Percentiles rank a stretch among this genome's conserved stretches.
Evolutionary conservation across 2,329 filamentous ascomycete species (phyloP).

Genomic region (Sarocladiaceae sp.): DNA sequence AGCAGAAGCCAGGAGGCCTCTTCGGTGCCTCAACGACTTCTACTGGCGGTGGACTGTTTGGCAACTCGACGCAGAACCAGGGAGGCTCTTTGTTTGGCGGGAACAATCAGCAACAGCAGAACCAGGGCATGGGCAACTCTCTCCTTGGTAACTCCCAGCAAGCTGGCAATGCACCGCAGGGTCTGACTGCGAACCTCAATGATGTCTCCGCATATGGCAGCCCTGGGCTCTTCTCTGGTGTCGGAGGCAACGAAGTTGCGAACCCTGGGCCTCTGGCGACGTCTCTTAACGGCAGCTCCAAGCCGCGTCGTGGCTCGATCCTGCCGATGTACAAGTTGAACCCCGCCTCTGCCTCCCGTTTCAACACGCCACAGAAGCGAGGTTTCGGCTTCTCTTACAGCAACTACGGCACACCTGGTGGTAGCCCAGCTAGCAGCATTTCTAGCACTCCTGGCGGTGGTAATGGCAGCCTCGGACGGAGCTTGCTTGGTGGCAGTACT

Average conservation of each 20-base stretch:
- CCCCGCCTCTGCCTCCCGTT: constrained; percentile 69
- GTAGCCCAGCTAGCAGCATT: constrained; percentile 57
- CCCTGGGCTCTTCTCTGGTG: constrained; percentile 73
- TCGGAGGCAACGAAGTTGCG: constrained; percentile 54
- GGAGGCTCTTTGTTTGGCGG: constrained; percentile 39
- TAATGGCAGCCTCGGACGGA: constrained; percentile 50
- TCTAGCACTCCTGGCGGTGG: constrained; percentile 60
- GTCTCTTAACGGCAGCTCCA: constrained; percentile 68
- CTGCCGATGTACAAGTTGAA: constrained; percentile 84
- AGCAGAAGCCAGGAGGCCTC: constrained; percentile 38
- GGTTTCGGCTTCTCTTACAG: constrained; percentile 93
- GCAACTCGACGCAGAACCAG: constrained; percentile 40
- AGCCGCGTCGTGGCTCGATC: constrained; percentile 71
- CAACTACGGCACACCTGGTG: constrained; percentile 75
- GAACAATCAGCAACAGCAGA: constrained; percentile 43
- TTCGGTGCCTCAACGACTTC: constrained; percentile 45
- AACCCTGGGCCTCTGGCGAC: constrained; percentile 90
- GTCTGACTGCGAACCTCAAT: constrained; percentile 70
- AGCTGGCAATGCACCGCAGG: constrained; percentile 47
- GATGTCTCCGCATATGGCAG: constrained; percentile 88
- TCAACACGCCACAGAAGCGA: constrained; percentile 76
- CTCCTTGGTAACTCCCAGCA: constrained; percentile 52
- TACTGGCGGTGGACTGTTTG: constrained; percentile 48
- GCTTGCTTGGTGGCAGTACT: constrained; percentile 57
- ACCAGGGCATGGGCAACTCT: constrained; percentile 40